Base-by-base conservation (phyloP, 1,284 basidiomycete genomes). In the Boletus hoseneyae region DNA sequence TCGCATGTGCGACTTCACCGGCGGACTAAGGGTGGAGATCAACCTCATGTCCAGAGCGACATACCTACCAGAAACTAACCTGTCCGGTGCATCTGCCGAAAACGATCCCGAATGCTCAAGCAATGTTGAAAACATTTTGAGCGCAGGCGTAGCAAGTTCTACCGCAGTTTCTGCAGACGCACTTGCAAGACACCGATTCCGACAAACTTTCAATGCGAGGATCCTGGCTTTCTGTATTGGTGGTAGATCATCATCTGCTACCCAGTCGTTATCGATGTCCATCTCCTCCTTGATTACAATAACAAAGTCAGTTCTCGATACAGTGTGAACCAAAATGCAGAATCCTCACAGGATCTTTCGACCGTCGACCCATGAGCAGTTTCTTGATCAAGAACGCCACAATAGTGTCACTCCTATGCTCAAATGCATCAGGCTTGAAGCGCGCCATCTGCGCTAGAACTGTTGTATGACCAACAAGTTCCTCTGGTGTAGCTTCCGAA, bases 381-480 rank as follows among this genome's bases (percentile, higher is more conserved):
- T 86, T 74, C 59, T 90, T 85, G 35, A 93, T 70, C 21, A 97
- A 68, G 61, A 87, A 87, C 0, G 71, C 68, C 64, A 85, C 83
- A 44, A 95, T 79, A 16, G 80, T 73, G 35, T 89, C 87, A 61
- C 87, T 88, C 63, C 80, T 80, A 36, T 79, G 73, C 63, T 96
- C 92, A 51, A 95, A 93, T 0, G 81, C 80, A 27, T 83, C 79
- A 0, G 87, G 84, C 0, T 80, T 77, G 32, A 80, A 79, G 23
- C 82, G 78, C 1, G 90, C 84, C 23, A 96, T 69, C 64, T 97
- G 90, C 0, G 79, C 78, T 4, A 97, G 75, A 2, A 85, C 87
- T 5, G 84, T 75, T 1, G 92, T 73, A 53, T 86, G 81, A 0
- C 87, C 79, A 0, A 87, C 79, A 1, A 91, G 76, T 8, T 73